These are phyloP conservation scores for Globisporangium apiculatum DNA, from an alignment of 352 stramenopile species.

Conservation along the genomic window DNA sequence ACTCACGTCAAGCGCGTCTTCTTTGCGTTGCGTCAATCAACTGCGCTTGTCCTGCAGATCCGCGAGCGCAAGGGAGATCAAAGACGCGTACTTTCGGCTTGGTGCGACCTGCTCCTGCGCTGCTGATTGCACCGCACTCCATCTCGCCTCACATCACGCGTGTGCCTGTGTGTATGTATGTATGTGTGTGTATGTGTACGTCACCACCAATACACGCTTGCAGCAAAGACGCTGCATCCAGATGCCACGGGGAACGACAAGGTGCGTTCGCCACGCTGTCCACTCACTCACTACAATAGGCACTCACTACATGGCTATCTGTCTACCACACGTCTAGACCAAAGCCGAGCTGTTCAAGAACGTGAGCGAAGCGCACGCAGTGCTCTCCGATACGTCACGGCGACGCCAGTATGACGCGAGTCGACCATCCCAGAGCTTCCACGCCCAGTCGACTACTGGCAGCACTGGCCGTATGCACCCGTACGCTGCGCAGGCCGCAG, in stretches of 20 bases:
- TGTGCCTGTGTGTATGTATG: not conserved
- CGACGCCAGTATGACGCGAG: constrained; percentile 63
- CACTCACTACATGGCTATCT: not conserved
- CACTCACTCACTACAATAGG: not conserved
- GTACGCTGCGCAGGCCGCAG: constrained; percentile 34
- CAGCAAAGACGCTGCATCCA: constrained; percentile 79
- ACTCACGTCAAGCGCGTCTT: not conserved
- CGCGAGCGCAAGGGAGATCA: constrained; percentile 70
- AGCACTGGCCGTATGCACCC: constrained; percentile 31
- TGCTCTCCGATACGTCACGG: constrained; percentile 58
- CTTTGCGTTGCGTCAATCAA: not conserved
- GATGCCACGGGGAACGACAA: constrained; percentile 78
- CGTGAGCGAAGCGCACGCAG: constrained; percentile 69
- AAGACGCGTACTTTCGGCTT: constrained; percentile 68
- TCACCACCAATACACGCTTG: no score
- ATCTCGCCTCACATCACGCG: not conserved
- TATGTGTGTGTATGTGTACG: not conserved
- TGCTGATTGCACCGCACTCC: not conserved
- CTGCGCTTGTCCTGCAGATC: constrained; percentile 22
- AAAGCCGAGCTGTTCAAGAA: constrained; percentile 85
- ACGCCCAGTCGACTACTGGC: constrained; percentile 30
- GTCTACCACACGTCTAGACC: constrained; percentile 16
- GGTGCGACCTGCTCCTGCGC: constrained; percentile 20
- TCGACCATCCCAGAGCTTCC: constrained; percentile 33
- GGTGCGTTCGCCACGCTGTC: constrained; percentile 9